Evolutionary conservation across 2,329 filamentous ascomycete species (phyloP), one percentile per base, ranked within the genome.

Genomic region (Beauveria sp.): DNA sequence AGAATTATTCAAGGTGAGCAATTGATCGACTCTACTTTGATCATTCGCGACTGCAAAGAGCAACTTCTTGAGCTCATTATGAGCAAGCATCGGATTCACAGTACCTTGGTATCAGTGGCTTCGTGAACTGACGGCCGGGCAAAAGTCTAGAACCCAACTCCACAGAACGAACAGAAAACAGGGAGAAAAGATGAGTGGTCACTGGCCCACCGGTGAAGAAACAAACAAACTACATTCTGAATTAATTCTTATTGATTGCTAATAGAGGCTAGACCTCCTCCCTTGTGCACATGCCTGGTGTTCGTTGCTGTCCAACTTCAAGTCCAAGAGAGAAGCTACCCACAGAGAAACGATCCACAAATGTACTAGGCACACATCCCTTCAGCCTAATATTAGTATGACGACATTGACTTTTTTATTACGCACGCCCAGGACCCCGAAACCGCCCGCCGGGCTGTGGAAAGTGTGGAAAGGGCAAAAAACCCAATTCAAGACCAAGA

Each of bases 391-490:
- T 38, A 3, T 6, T 38, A 38, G 14, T 60, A 60, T 60, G 58
- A 60, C 58, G 58, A 60, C 58, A 60, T 60, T 22, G 50, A 54
- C 50, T 45, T 34, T 53, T 28, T 22, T 16, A 20, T 3, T 8
- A 8, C 31, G 3, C 42, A 24, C 53, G 31, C 28, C 45, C 20
- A 28, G 45, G 55, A 58, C 55, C 55, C 43, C 43, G 43, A 58
- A 58, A 58, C 2, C 14, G n/a, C 43, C 20, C 7, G 49, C 43
- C 10, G 8, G 3, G 24, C 40, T 45, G 24, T 43, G 9, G 2
- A 4, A n/a, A 38, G 18, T 45, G 24, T 43, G 9, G 2, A 4
- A n/a, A 38, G 18, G 14, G 7, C 3, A 22, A n/a, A 18, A 45
- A 9, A 22, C 24, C 40, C 20, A 53, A 38, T 57, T 48, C 42